Base-by-base conservation (phyloP, 73 alveolate species). In the Paraurostyla sp. region DNA sequence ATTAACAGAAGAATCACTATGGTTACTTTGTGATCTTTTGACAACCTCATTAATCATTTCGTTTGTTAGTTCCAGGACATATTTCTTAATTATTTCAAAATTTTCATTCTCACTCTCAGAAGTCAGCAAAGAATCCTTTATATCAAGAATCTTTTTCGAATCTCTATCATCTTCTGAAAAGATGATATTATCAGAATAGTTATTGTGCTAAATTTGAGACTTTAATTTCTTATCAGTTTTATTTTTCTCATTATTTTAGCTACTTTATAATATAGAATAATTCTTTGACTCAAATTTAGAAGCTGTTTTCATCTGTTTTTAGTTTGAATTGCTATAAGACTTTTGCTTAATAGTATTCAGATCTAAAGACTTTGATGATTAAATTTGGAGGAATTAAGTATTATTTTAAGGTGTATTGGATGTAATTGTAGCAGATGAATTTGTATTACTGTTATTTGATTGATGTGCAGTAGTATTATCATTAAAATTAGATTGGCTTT, bases 141-240 rank as follows among this genome's bases (percentile, higher is more conserved):
- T 38, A 30, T 65, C 35, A 30, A 65, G 6, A 1, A 65, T 29
- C 23, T 65, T 65, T 40, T 65, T 65, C 1, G 82, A 65, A 38
- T 65, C 13, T 65, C 82, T 65, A 65, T 65, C 82, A 40, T 65
- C 82, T 38, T 65, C 82, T 7, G 82, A 65, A 22, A 65, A 65
- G 1, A 65, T 65, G 7, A 65, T 38, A 35, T 65, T 65, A 38
- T 65, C 76, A 9, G 9, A 4, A 35, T 65, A 16, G 41, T 13
- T 38, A 22, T 33, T 65, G 38, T 65, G 56, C n/a, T 1, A 16
- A 22, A 38, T 22, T n/a, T 15, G 35, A 6, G 35, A 6, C 18
- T 35, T 65, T 6, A 40, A 2, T 7, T 59, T 59, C 25, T 65
- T 65, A 6, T 65, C 41, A 18, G 60, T 65, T 65, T 65, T 65